These are phyloP conservation scores for Metschnikowia picachoensis DNA, from an alignment of 805 yeast genomes.

Conservation along the genomic window DNA sequence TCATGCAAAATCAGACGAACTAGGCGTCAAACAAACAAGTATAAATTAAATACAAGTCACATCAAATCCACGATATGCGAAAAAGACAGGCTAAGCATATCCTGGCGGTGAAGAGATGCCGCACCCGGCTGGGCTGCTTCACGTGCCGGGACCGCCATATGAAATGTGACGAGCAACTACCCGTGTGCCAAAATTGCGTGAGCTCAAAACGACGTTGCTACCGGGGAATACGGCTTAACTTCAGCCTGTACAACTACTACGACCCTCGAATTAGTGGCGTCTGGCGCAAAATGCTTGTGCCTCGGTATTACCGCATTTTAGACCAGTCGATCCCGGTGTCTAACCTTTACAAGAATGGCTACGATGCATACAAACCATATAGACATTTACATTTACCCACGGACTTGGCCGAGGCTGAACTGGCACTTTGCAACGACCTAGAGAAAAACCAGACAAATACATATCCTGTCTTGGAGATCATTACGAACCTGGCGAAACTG, in stretches of 20 bases:
- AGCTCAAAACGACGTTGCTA: constrained; percentile 47
- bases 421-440: constrained; percentile 9
- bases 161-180: constrained; percentile 63
- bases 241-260: constrained; percentile 39
- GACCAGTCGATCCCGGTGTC: constrained; percentile 45
- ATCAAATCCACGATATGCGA: background rate
- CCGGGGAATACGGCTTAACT: constrained; percentile 44
- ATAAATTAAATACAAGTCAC: too few species aligned
- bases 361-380: constrained; percentile 28
- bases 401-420: constrained; percentile 33
- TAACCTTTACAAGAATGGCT: constrained; percentile 35
- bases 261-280: constrained; percentile 21
- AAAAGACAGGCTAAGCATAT: constrained; percentile 1
- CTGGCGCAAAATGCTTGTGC: background rate
- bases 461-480: background rate
- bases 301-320: constrained; percentile 20
- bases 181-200: constrained; percentile 55
- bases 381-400: constrained; percentile 27
- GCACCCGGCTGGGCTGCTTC: constrained; percentile 51
- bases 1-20: too few species aligned
- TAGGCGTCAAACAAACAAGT: too few species aligned
- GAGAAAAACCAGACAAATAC: background rate
- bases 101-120: constrained; percentile 25
- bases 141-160: constrained; percentile 65
- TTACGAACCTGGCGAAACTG: background rate